phyloP scores from a whole-genome alignment of 345 rosid species.

The Camelina sativa region DNA sequence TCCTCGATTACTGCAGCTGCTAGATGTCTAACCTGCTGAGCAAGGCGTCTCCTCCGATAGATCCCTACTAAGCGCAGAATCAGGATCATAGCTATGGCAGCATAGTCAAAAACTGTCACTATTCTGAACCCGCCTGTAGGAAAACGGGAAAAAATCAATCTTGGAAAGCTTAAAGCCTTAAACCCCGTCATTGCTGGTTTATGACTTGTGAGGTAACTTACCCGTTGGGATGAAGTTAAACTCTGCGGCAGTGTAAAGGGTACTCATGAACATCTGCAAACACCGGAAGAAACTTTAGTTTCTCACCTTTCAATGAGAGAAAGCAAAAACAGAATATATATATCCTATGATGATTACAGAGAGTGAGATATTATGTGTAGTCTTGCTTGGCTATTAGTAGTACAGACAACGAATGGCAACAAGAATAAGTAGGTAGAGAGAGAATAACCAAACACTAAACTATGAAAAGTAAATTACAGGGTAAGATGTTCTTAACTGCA shows the following conservation, averaged over 20 bases:
- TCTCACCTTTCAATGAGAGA: not conserved
- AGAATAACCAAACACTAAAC: slow-evolving; percentile 8
- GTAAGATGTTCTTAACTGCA: slow-evolving; percentile 63
- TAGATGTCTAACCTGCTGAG: slow-evolving; percentile 62
- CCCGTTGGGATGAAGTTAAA: slow-evolving; percentile 78
- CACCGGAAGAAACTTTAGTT: slow-evolving; percentile 20
- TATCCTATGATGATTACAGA: slow-evolving; percentile 1
- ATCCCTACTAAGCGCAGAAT: slow-evolving; percentile 68
- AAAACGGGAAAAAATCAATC: slow-evolving; percentile 7
- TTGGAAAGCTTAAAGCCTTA: not conserved
- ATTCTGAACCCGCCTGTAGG: slow-evolving; percentile 61
- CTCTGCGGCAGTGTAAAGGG: slow-evolving; percentile 66
- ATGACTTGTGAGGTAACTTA: slow-evolving; percentile 35
- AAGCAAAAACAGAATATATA: not conserved
- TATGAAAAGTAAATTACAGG: not conserved
- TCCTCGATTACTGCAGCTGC: slow-evolving; percentile 51
- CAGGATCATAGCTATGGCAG: slow-evolving; percentile 57
- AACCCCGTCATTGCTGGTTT: slow-evolving; percentile 4
- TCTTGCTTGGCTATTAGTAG: not conserved
- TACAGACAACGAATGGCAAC: not conserved
- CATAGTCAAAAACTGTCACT: slow-evolving; percentile 61
- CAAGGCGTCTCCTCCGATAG: slow-evolving; percentile 56
- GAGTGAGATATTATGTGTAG: slow-evolving; percentile 10
- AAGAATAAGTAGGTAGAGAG: not conserved
- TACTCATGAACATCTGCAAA: slow-evolving; percentile 67